A percentile compares a stretch with the other conserved stretches of the same genome.
phyloP scores from a whole-genome alignment of 1,139 yeast genomes.

The Scheffersomyces illinoinensis region DNA sequence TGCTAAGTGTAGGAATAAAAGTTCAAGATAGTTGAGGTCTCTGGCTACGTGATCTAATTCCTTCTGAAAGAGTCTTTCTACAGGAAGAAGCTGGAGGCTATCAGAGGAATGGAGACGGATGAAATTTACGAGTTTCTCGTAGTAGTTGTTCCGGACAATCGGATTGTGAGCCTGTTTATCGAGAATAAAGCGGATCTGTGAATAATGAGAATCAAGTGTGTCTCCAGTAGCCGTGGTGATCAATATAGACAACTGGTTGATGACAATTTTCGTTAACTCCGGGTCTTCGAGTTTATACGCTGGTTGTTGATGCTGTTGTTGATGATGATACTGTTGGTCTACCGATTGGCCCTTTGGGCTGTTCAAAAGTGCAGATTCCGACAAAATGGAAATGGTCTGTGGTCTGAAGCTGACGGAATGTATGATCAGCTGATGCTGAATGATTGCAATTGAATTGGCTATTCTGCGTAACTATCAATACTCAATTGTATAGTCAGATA shows the following conservation, averaged over 20 bases:
- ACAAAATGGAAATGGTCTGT: slow-evolving; percentile 30
- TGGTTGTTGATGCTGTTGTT: slow-evolving; percentile 2
- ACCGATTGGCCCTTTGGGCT: slow-evolving; percentile 35
- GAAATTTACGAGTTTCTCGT: slow-evolving; percentile 24
- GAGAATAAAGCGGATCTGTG: slow-evolving; percentile 51
- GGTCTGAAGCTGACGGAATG: slow-evolving; percentile 8
- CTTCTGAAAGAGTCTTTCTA: slow-evolving; percentile 17
- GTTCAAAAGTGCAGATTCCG: slow-evolving; percentile 4
- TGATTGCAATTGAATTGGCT: not conserved
- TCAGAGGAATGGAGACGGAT: slow-evolving; percentile 14
- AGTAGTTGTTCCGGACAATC: slow-evolving; percentile 28
- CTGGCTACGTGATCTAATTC: slow-evolving; percentile 25
- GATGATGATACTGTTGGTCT: slow-evolving; percentile 5
- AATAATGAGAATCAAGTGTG: slow-evolving; percentile 40
- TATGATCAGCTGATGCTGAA: slow-evolving; percentile 13
- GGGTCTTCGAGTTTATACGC: slow-evolving; percentile 17
- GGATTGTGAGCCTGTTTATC: slow-evolving; percentile 33
- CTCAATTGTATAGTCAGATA: not conserved
- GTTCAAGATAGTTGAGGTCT: slow-evolving; percentile 23
- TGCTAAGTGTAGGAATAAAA: slow-evolving; percentile 15
- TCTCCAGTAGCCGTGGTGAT: slow-evolving; percentile 42
- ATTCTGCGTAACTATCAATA: not conserved
- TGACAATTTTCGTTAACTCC: slow-evolving; percentile 44
- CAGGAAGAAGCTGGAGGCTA: slow-evolving; percentile 2
- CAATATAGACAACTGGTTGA: slow-evolving; percentile 56